phyloP scores from a whole-genome alignment of 306 rosid species.

The Rubus idaeus region DNA sequence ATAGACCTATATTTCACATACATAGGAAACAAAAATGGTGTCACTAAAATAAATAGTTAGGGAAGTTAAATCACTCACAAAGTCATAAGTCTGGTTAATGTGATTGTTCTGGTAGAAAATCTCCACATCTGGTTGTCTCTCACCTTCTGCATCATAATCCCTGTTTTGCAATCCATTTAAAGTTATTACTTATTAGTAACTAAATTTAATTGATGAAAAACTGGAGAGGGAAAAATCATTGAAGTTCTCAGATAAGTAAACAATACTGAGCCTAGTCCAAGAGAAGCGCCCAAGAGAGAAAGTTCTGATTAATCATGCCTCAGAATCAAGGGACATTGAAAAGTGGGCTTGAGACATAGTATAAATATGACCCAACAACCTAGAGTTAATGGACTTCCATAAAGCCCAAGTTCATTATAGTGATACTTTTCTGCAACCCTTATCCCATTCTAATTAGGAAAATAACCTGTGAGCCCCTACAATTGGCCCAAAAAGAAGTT shows the following conservation, averaged over 20 bases:
- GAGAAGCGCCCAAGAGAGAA: not conserved
- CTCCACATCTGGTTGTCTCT: constrained; percentile 64
- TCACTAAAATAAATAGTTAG: not conserved
- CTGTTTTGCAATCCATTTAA: constrained; percentile 24
- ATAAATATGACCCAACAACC: not conserved
- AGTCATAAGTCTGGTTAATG: constrained; percentile 60
- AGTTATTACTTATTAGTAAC: not conserved
- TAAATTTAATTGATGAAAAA: not conserved
- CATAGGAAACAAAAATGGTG: not conserved
- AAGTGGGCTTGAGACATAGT: not conserved
- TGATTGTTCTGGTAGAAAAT: constrained; percentile 63
- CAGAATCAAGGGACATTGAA: not conserved
- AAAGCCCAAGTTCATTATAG: not conserved
- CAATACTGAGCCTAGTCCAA: not conserved
- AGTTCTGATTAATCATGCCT: too few species aligned
- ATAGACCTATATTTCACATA: not conserved
- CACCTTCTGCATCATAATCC: constrained; percentile 60
- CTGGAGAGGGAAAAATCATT: not conserved
- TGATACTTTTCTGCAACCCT: not conserved
- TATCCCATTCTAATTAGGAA: not conserved
- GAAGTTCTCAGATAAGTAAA: not conserved
- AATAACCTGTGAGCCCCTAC: not conserved
- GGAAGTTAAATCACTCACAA: constrained; percentile 41
- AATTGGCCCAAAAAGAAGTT: not conserved
- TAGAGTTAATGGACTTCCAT: not conserved